These are phyloP conservation scores for Sonneratia caseolaris DNA, from an alignment of 345 rosid genomes.

Conservation along the genomic window DNA sequence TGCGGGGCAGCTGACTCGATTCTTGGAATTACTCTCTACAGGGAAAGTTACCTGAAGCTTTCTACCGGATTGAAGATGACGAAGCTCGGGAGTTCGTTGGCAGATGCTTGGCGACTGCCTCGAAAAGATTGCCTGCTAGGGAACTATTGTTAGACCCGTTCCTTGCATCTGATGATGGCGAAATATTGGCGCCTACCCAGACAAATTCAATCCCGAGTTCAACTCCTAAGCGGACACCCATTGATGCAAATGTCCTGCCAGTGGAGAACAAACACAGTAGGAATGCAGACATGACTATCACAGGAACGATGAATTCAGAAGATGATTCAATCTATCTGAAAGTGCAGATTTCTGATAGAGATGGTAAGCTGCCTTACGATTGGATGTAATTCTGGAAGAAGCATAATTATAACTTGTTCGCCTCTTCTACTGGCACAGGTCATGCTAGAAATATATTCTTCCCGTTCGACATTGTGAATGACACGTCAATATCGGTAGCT, in stretches of 20 bases:
- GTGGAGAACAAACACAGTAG: conserved; percentile 9
- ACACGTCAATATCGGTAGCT: conserved; percentile 75
- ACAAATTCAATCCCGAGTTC: conserved; percentile 22
- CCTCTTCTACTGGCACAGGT: conserved; percentile 40
- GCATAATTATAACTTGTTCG: too few relatives aligned
- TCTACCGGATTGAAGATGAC: conserved; percentile 44
- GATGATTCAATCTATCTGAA: conserved; percentile 74
- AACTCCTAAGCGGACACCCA: conserved; percentile 18
- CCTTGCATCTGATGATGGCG: conserved; percentile 35
- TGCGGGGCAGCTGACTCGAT: too few relatives aligned
- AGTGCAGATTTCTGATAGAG: conserved; percentile 67
- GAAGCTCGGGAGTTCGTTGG: conserved; percentile 68
- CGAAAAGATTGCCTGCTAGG: conserved; percentile 65
- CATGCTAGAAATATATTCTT: conserved; percentile 70
- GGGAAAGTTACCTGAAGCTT: conserved; percentile 89
- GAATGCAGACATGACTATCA: conserved; percentile 64
- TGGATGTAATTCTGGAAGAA: too few relatives aligned
- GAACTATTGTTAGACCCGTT: conserved; percentile 69
- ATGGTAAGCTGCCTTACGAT: conserved; percentile 30
- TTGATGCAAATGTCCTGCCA: conserved; percentile 14
- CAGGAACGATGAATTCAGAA: conserved; percentile 64
- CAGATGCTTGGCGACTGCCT: conserved; percentile 61
- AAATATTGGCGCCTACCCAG: conserved; percentile 10
- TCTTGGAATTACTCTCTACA: conserved; percentile 9
- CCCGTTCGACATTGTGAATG: conserved; percentile 59